These are phyloP conservation scores for Abrus precatorius DNA, from an alignment of 306 rosid genomes.

Conservation along the genomic window DNA sequence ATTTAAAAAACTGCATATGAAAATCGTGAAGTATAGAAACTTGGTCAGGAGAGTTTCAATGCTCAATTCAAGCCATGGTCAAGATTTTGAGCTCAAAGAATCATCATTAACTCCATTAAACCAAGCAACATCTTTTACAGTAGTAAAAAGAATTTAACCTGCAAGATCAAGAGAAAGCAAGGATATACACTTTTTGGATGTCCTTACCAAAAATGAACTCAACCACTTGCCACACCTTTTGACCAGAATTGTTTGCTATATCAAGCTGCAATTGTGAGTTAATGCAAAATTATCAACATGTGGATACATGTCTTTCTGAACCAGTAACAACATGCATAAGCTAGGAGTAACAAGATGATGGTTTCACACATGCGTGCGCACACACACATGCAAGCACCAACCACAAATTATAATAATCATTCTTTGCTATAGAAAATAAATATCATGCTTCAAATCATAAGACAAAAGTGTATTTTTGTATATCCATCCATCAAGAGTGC, in stretches of 20 bases:
- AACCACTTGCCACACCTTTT: constrained; percentile 84
- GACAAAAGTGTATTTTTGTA: constrained; percentile 1
- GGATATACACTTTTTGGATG: constrained; percentile 29
- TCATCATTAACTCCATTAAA: constrained; percentile 15
- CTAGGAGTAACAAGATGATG: constrained; percentile 28
- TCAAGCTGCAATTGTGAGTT: constrained; percentile 80
- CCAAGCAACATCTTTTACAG: constrained; percentile 24
- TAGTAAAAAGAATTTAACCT: constrained; percentile 28
- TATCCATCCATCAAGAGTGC: not conserved
- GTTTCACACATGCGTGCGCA: not conserved
- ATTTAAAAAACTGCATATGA: constrained; percentile 1
- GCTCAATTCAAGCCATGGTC: constrained; percentile 16
- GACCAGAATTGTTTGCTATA: constrained; percentile 75
- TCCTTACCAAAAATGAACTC: constrained; percentile 90
- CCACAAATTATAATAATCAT: not conserved
- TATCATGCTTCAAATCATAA: constrained; percentile 29
- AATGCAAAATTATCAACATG: constrained; percentile 44
- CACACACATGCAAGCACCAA: not conserved
- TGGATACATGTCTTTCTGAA: not conserved
- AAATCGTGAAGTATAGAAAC: constrained; percentile 38
- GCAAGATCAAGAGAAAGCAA: constrained; percentile 24
- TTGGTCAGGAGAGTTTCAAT: constrained; percentile 19
- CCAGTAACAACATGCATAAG: not conserved
- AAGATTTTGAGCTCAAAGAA: not conserved
- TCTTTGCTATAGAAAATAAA: not conserved